Evolutionary conservation across 306 rosid genomes (phyloP), one percentile per base, ranked within the genome.

Genomic region (Astragalus membranaceus): DNA sequence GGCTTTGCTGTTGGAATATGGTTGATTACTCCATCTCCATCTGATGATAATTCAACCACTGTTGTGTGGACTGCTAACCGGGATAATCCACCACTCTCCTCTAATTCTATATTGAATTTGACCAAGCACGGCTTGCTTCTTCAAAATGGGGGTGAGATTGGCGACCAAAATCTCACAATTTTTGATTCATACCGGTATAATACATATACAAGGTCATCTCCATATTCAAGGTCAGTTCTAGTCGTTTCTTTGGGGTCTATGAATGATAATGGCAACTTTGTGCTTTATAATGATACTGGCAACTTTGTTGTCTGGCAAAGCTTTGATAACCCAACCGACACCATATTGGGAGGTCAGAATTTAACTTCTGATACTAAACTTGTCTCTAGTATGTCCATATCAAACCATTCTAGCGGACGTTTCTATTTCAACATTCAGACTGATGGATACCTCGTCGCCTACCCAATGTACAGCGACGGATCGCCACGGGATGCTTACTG

Each of bases 241-340:
- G 47, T 53, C 12, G 15, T 10, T 11, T 12, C 56, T 69, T 69
- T 57, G 7, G 85, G 82, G 1, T 78, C 78, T 13, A 82, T 82
- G 78, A 57, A 1, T 35, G 75, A 78, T 64, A 73, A 77, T 43
- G 85, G 85, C 1, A 82, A 78, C 69, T 82, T 78, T 69, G 80
- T 82, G 56, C 67, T 82, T 3, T 82, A 74, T 43, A 9, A 23
- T 53, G 0, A 69, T 26, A 26, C 30, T 26, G 30, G 7, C 7
- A 66, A 10, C 33, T 0, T 32, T 15, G 35, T 71, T 50, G 6
- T 51, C 33, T 81, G 85, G 84, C 64, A 69, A 69, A 80, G 80
- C 77, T 75, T 69, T 70, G 32, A 37, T 55, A 0, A 14, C 41
- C 79, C 73, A 36, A 79, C 83, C 4, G 73, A 79, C 58, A 76